phyloP scores from a whole-genome alignment of 257 asterid genomes.

The Hygrophila difformis region DNA sequence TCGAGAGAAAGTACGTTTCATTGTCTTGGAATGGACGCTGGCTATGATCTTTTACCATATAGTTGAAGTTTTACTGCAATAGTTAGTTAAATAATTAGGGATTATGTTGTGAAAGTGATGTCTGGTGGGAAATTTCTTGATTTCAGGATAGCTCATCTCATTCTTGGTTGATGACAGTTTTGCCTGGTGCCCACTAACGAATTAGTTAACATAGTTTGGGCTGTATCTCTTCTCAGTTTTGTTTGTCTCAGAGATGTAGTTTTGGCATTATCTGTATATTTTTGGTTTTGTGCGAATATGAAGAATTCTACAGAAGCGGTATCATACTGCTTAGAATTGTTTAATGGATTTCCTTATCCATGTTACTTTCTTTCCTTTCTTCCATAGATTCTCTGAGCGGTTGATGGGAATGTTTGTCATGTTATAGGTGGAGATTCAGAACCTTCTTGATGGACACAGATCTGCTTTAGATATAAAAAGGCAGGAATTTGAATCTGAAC shows the following conservation, averaged over 20 bases:
- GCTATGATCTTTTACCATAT: background rate
- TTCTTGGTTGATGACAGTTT: slow-evolving; percentile 10
- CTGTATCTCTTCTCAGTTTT: background rate
- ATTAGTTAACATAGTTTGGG: background rate
- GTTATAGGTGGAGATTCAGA: slow-evolving; percentile 70
- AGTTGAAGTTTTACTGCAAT: background rate
- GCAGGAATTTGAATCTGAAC: slow-evolving; percentile 51
- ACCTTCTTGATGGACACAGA: slow-evolving; percentile 53
- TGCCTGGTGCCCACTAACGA: background rate
- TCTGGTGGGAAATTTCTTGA: background rate
- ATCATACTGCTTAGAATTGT: background rate
- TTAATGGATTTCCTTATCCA: background rate
- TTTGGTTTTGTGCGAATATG: background rate
- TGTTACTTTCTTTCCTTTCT: slow-evolving; percentile 1
- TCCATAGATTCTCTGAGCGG: background rate
- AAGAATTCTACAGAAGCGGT: background rate
- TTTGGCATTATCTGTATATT: background rate
- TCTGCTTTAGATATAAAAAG: slow-evolving; percentile 34
- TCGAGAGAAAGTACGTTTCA: slow-evolving; percentile 64
- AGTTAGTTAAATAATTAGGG: background rate
- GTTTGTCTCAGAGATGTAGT: background rate
- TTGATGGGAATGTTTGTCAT: slow-evolving; percentile 11
- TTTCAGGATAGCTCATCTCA: background rate
- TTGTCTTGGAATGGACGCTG: slow-evolving; percentile 15
- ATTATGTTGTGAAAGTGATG: background rate